Base-by-base conservation (phyloP, 2,329 filamentous ascomycete species). In the Pseudogymnoascus sp. region DNA sequence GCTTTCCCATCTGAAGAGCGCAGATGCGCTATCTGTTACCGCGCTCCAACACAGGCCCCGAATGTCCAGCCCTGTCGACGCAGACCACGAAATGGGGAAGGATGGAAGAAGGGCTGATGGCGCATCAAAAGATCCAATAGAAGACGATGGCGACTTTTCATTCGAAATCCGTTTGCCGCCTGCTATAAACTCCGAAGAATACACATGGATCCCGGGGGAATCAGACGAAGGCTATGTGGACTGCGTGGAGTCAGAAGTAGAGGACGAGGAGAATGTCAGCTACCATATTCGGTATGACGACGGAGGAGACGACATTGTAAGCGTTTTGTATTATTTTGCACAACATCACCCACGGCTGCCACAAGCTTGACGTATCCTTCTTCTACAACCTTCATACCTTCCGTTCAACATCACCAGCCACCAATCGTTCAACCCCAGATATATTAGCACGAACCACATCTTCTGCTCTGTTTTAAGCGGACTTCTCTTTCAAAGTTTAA, bases 201-300 rank as follows among this genome's bases (percentile, higher is more conserved):
- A 60, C 16, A 26, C 33, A 22, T 38, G n/a, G 11, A 3, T 60
- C 11, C 14, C 33, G 10, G 59, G 1, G 33, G 33, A n/a, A 14
- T 41, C 59, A 43, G 69, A 68, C 31, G 66, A 70, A 40, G 67
- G 64, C 37, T 74, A 69, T 2, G 73, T 75, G n/a, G 69, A 74
- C 16, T 46, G 61, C 4, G 65, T 74, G 2, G 31, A 73, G n/a
- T 65, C 68, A 31, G 70, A 72, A 24, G 22, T 69, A 12, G 37
- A 67, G 33, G 62, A 62, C 2, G 28, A 60, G 10, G 60, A 68
- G 61, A 68, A 67, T 7, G 43, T 68, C 14, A 64, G 66, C 60
- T 75, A 73, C 62, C 66, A 60, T 35, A 69, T 75, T 19, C 69
- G 71, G 62, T 74, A 69, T 62, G 72, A 71, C 35, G 70, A 73